Percentiles rank a stretch among this genome's conserved stretches.
Evolutionary conservation across 176 grass and related monocot species (phyloP).

Genomic region (Rhynchospora tenuis): DNA sequence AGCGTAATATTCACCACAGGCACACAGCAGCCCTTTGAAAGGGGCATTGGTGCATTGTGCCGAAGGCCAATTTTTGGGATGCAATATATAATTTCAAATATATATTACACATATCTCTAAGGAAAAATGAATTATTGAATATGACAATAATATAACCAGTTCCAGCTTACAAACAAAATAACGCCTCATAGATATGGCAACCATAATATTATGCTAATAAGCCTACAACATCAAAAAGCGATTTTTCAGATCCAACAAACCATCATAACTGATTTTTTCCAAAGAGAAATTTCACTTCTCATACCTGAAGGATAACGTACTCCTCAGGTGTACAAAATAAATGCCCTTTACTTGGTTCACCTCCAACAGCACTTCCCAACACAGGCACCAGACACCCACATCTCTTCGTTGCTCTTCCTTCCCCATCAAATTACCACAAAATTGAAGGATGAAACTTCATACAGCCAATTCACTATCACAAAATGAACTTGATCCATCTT

Average conservation of each 20-base stretch:
- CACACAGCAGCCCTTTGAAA: neutral
- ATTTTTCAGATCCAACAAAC: neutral
- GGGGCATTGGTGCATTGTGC: neutral
- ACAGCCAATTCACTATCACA: neutral
- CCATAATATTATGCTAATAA: neutral
- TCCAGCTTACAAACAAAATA: neutral
- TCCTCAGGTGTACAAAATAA: neutral
- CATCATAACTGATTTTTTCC: neutral
- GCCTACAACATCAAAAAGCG: neutral
- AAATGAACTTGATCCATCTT: neutral
- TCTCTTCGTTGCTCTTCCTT: neutral
- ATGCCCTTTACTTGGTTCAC: neutral
- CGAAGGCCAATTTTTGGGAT: neutral
- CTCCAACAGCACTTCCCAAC: neutral
- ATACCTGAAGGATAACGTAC: neutral
- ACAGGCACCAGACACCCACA: neutral
- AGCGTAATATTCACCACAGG: neutral
- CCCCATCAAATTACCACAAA: neutral
- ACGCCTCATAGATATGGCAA: neutral
- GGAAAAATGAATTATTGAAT: neutral
- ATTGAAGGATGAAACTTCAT: neutral
- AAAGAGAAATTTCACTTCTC: neutral
- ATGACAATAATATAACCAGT: neutral
- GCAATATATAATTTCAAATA: neutral
- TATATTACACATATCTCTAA: too few species aligned